Evolutionary conservation across 2,329 filamentous ascomycete species (phyloP).

Genomic region (Claviceps humidiphila): DNA sequence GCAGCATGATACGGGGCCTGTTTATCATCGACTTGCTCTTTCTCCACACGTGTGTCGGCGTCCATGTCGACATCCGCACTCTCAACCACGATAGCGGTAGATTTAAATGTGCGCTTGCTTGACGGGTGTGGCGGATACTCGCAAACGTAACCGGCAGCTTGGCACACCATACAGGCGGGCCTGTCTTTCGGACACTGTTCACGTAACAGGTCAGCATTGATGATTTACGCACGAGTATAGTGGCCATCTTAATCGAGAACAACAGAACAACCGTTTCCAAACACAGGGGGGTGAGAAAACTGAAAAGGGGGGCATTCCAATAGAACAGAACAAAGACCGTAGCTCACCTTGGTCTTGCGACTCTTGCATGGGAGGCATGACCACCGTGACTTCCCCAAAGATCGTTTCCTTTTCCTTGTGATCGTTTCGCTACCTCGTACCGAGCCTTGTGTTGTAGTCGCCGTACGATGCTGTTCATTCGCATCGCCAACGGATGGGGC

Average conservation of each 20-base stretch:
- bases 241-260: background rate
- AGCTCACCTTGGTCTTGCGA: conserved; percentile 25
- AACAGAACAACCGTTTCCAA: background rate
- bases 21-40: background rate
- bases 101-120: conserved; percentile 13
- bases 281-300: too few relatives aligned
- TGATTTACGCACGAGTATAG: background rate
- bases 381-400: conserved; percentile 17
- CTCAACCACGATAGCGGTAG: conserved; percentile 8
- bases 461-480: conserved; percentile 10
- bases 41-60: conserved; percentile 6
- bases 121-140: conserved; percentile 24
- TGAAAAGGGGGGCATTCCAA: background rate
- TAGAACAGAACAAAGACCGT: background rate
- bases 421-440: conserved; percentile 10
- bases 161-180: conserved; percentile 27
- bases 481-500: conserved; percentile 10
- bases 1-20: background rate
- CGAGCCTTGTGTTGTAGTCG: conserved; percentile 19
- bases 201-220: conserved; percentile 9
- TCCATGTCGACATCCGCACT: conserved; percentile 6
- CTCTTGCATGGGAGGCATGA: conserved; percentile 23
- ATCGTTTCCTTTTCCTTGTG: conserved; percentile 10
- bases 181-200: conserved; percentile 27
- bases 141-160: conserved; percentile 19